A percentile compares a stretch with the other conserved stretches of the same genome.
These are phyloP conservation scores for Ophiognomonia clavigignenti-juglandacearum DNA, from an alignment of 2,329 filamentous ascomycete genomes.

Conservation along the genomic window DNA sequence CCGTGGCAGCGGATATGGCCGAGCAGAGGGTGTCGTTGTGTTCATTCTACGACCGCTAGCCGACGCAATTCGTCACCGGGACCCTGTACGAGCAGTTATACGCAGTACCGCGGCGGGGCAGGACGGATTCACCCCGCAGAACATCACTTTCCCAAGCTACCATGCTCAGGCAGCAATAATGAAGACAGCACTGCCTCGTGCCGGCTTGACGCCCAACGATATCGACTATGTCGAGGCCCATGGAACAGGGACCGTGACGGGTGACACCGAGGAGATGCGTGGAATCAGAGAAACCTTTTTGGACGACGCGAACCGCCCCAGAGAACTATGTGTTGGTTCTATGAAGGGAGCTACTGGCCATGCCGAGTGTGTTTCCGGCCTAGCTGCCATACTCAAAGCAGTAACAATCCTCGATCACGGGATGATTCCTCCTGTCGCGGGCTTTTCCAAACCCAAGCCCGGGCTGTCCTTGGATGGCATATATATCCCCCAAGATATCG, in stretches of 20 bases:
- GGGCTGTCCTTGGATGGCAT: neutral
- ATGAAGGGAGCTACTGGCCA: constrained; percentile 26
- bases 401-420: neutral
- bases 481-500: neutral
- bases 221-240: constrained; percentile 3
- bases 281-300: constrained; percentile 3
- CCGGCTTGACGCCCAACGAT: constrained; percentile 19
- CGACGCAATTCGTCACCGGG: constrained; percentile 2
- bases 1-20: neutral
- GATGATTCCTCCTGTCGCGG: constrained; percentile 22
- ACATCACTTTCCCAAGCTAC: constrained; percentile 33
- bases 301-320: neutral
- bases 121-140: constrained; percentile 22
- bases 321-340: constrained; percentile 24
- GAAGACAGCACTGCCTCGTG: constrained; percentile 23
- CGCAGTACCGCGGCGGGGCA: constrained; percentile 23
- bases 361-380: constrained; percentile 1
- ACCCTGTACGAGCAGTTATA: constrained; percentile 15
- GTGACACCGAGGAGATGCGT: neutral
- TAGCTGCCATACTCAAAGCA: constrained; percentile 6
- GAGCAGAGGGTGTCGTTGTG: constrained; percentile 1
- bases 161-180: constrained; percentile 29
- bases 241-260: neutral
- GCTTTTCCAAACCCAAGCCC: constrained; percentile 14
- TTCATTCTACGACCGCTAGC: neutral